These are phyloP conservation scores for Penicillium atrosanguineum DNA, from an alignment of 495 filamentous ascomycete species.

Conservation along the genomic window DNA sequence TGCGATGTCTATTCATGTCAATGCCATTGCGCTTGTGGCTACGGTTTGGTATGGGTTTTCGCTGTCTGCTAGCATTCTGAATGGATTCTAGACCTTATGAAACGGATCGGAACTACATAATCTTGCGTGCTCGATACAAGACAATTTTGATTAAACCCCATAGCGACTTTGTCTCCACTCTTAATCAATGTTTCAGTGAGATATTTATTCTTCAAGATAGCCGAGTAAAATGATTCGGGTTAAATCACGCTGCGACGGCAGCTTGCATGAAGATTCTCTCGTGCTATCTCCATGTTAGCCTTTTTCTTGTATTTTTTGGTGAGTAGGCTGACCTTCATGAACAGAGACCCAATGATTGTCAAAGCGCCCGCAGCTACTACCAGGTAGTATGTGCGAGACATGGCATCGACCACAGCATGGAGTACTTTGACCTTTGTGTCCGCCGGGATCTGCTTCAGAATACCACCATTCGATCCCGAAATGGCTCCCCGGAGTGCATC, in stretches of 20 bases:
- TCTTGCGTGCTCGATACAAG: background rate
- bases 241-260: background rate
- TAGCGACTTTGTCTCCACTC: background rate
- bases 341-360: slow-evolving; percentile 38
- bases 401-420: slow-evolving; percentile 48
- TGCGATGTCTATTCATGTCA: slow-evolving; percentile 56
- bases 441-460: slow-evolving; percentile 36
- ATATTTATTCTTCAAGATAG: background rate
- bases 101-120: background rate
- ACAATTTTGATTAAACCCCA: background rate
- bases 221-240: background rate
- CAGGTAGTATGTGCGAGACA: slow-evolving; percentile 51
- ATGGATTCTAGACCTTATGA: slow-evolving; percentile 1
- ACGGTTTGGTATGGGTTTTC: slow-evolving; percentile 51
- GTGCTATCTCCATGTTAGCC: slow-evolving; percentile 4
- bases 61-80: slow-evolving; percentile 30
- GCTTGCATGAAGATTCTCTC: slow-evolving; percentile 17
- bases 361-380: slow-evolving; percentile 48
- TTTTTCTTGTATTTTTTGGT: background rate
- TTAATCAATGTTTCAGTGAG: background rate
- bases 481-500: slow-evolving; percentile 45
- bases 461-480: slow-evolving; percentile 40
- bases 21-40: slow-evolving; percentile 48
- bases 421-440: slow-evolving; percentile 37
- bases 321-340: slow-evolving; percentile 42